Conservation (phyloP, 176 grass and related monocot genomes). For the Guadua angustifolia region DNA sequence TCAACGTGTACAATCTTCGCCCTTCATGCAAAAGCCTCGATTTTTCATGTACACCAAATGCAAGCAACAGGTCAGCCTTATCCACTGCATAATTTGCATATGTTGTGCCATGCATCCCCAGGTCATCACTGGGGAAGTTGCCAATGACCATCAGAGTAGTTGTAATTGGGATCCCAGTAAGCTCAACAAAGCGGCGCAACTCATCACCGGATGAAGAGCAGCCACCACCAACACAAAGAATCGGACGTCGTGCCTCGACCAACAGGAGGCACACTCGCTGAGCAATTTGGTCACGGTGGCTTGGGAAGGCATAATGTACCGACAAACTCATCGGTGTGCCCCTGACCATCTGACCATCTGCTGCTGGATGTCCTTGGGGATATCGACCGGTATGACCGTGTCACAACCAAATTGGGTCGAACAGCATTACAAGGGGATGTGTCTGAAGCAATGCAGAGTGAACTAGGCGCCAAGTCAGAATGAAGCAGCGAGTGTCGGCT, state of each 20-base stretch:
- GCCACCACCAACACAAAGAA: constrained; percentile 92
- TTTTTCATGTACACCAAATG: constrained; percentile 98
- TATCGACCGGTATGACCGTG: no score
- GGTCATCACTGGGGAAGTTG: constrained; percentile 72
- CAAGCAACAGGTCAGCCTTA: constrained; percentile 91
- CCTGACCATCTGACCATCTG: constrained; percentile 71
- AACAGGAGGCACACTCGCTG: constrained; percentile 81
- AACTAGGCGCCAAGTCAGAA: no score
- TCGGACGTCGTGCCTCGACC: constrained; percentile 67
- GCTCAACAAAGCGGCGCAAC: constrained; percentile 67
- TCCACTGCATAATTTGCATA: constrained; percentile 93
- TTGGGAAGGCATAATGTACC: constrained; percentile 83
- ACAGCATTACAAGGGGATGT: no score
- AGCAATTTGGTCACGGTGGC: constrained; percentile 59
- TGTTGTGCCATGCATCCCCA: constrained; percentile 95
- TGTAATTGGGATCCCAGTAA: constrained; percentile 85
- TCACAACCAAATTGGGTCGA: no score
- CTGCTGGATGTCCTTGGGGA: constrained; percentile 96
- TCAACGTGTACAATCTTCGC: constrained; percentile 98
- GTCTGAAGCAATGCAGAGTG: no score
- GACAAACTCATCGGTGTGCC: constrained; percentile 66
- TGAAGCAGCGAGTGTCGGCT: no score
- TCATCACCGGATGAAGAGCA: constrained; percentile 78
- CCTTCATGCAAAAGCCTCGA: constrained; percentile 93
- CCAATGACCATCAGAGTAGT: constrained; percentile 97